phyloP scores from a whole-genome alignment of 179 eudicot genomes.

The Corrigiola litoralis region DNA sequence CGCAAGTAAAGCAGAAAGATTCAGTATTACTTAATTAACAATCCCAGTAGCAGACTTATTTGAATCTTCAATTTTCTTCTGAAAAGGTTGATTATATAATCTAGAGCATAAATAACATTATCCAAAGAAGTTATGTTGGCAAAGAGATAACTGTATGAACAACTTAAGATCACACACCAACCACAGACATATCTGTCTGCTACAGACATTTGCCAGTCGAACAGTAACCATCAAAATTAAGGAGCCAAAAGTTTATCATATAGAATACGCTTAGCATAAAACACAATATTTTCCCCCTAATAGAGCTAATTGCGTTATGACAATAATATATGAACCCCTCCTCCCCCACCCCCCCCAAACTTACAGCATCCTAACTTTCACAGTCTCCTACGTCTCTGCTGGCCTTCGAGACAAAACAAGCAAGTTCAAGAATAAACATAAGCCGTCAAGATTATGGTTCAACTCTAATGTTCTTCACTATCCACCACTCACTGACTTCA shows the following conservation, averaged over 20 bases:
- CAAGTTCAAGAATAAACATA: neutral
- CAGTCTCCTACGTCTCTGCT: no score
- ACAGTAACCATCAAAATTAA: neutral
- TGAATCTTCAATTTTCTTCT: neutral
- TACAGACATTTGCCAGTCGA: neutral
- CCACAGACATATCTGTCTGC: neutral
- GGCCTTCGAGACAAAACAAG: no score
- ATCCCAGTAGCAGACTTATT: neutral
- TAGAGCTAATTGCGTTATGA: no score
- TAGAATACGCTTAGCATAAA: no score
- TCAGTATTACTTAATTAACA: neutral
- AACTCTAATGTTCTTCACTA: neutral
- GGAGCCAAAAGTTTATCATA: neutral
- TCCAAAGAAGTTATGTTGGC: neutral
- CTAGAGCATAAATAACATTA: neutral
- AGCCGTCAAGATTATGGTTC: neutral
- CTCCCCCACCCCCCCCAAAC: no score
- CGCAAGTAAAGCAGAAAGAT: neutral
- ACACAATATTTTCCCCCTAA: no score
- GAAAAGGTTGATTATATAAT: neutral
- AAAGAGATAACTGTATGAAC: neutral
- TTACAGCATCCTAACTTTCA: no score
- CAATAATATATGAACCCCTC: no score
- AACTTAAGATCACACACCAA: neutral
- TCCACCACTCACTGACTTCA: neutral